A percentile compares a stretch with the other conserved stretches of the same genome.
Evolutionary conservation across 2,329 filamentous ascomycete genomes (phyloP).

Genomic region (Talaromyces sp.): DNA sequence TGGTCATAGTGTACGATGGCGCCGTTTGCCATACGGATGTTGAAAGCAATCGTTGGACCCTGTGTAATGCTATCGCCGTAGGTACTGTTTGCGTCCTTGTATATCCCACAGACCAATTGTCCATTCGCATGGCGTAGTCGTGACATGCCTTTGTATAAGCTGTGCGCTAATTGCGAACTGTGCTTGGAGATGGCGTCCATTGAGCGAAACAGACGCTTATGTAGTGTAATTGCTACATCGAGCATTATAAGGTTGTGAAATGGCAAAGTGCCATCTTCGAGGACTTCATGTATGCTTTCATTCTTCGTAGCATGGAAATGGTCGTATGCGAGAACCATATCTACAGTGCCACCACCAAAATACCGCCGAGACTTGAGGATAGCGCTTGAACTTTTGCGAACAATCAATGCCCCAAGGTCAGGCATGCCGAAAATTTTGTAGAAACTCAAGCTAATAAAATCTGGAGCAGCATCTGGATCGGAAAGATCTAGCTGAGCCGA

Average conservation of each 20-base stretch:
- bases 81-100: conserved; percentile 40
- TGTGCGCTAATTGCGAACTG: conserved; percentile 58
- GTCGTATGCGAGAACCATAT: conserved; percentile 73
- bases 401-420: conserved; percentile 77
- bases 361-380: conserved; percentile 66
- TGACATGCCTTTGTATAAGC: conserved; percentile 55
- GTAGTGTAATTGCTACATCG: conserved; percentile 65
- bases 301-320: conserved; percentile 78
- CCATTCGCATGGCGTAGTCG: conserved; percentile 66
- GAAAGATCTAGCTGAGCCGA: conserved; percentile 72
- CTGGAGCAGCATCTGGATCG: conserved; percentile 58
- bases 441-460: conserved; percentile 82
- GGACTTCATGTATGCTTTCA: conserved; percentile 65
- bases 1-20: conserved; percentile 76
- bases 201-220: conserved; percentile 63
- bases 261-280: conserved; percentile 88
- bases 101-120: conserved; percentile 60
- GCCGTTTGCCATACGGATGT: conserved; percentile 63
- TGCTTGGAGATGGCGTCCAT: conserved; percentile 68
- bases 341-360: conserved; percentile 92
- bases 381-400: conserved; percentile 64
- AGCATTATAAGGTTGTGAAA: conserved; percentile 86
- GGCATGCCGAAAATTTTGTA: conserved; percentile 98
- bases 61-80: conserved; percentile 46
- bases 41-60: conserved; percentile 81